Evolutionary conservation across 1,284 basidiomycete species (phyloP).

Genomic region (Apiotrichum veenhuisii): DNA sequence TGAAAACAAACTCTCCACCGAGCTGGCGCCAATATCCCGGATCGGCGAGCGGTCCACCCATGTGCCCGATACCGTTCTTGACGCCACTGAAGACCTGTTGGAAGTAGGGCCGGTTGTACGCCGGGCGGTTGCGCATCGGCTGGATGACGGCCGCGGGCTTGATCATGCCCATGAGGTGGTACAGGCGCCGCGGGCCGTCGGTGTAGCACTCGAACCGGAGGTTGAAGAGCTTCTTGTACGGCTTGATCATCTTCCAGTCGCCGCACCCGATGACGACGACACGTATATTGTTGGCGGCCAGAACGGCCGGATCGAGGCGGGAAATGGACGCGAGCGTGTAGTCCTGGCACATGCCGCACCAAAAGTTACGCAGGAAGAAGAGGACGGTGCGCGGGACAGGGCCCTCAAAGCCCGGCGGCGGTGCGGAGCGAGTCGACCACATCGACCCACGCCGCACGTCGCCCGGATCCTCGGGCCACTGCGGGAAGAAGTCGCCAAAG

Average conservation of each 20-base stretch:
- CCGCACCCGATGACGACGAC: slow-evolving; percentile 44
- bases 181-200: slow-evolving; percentile 38
- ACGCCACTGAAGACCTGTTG: slow-evolving; percentile 39
- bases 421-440: background rate
- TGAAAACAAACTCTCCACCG: slow-evolving; percentile 48
- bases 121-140: slow-evolving; percentile 29
- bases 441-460: background rate
- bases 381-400: slow-evolving; percentile 30
- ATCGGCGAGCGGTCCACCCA: slow-evolving; percentile 30
- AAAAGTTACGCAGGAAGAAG: slow-evolving; percentile 47
- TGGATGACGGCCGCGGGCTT: slow-evolving; percentile 37
- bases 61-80: slow-evolving; percentile 39
- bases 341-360: slow-evolving; percentile 50
- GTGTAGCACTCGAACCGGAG: slow-evolving; percentile 43
- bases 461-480: background rate
- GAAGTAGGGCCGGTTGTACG: slow-evolving; percentile 38
- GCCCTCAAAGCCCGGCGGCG: background rate
- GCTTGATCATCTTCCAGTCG: slow-evolving; percentile 46
- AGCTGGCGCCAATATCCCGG: slow-evolving; percentile 45
- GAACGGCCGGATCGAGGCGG: slow-evolving; percentile 35
- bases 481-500: slow-evolving; percentile 40
- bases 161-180: slow-evolving; percentile 43
- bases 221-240: slow-evolving; percentile 40
- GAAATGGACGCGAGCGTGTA: slow-evolving; percentile 42
- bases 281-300: slow-evolving; percentile 37